Conservation (phyloP, 139 green algal genomes). For the Chlorella vulgaris region DNA sequence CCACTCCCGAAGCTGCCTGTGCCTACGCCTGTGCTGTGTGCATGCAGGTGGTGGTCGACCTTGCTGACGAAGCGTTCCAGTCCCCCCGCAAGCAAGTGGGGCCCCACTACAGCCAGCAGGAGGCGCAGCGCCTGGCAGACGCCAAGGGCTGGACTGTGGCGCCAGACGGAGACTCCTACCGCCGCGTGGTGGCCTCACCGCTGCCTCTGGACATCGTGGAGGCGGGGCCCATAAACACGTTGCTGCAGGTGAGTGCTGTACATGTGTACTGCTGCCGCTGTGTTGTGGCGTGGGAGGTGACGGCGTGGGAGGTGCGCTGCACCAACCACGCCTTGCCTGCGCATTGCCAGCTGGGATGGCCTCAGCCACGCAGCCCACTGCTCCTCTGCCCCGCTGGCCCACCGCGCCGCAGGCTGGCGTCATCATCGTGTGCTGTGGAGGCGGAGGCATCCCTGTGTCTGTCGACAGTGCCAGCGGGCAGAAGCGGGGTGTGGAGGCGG, state of each 20-base stretch:
- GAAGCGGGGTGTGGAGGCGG: conserved; percentile 39
- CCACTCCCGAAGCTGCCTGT: neutral
- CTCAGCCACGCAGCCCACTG: too few relatives aligned
- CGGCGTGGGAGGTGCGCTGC: too few relatives aligned
- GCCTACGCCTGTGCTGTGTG: neutral
- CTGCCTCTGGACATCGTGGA: conserved; percentile 37
- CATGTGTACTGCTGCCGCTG: neutral
- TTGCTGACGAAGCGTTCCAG: conserved; percentile 39
- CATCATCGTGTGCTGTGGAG: conserved; percentile 40
- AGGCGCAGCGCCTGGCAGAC: neutral
- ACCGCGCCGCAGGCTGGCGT: conserved; percentile 9
- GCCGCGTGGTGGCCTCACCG: conserved; percentile 42
- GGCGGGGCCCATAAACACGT: conserved; percentile 30
- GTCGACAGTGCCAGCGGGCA: neutral
- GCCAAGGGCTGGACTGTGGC: conserved; percentile 40
- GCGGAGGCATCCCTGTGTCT: conserved; percentile 41
- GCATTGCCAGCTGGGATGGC: too few relatives aligned
- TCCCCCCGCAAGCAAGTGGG: conserved; percentile 44
- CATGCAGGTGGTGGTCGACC: conserved; percentile 35
- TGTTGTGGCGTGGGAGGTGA: too few relatives aligned
- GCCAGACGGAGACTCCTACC: conserved; percentile 27
- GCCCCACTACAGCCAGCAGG: conserved; percentile 27
- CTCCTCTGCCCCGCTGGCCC: neutral
- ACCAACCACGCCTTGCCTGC: too few relatives aligned
- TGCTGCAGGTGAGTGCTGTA: conserved; percentile 28